Evolutionary conservation across 1,284 basidiomycete species (phyloP), one percentile per base, ranked within the genome.

Genomic region (Leccinum fuscescens): DNA sequence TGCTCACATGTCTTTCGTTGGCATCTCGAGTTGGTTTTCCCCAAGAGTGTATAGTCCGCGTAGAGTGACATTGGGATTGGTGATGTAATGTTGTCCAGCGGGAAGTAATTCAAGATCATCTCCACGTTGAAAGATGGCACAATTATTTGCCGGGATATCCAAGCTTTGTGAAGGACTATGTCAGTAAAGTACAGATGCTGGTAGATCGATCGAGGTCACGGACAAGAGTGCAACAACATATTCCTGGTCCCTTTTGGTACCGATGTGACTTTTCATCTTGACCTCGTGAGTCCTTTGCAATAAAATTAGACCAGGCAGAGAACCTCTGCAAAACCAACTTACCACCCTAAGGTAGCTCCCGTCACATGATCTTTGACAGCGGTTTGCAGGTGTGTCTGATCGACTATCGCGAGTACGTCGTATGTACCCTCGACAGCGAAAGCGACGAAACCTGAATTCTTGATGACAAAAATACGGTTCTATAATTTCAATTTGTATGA

Each of bases 61-160:
- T 8, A 92, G 76, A 2, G 89, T 92, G 44, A 92, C 86, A 62
- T 86, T 89, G 3, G 90, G 89, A 67, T 89, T 89, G 6, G 90
- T 92, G 67, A 92, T 88, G 62, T 86, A 90, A 60, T 89, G 89
- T 68, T 92, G 90, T 6, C 90, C 90, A 42, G 90, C 90, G 53
- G 86, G 80, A 15, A 92, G 79, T 5, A 91, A 79, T 67, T 90
- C 85, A 35, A 92, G 79, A 55, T 92, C 88, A 65, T 92, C 88
- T n/a, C 87, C 89, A 22, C 83, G 81, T 72, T 92, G 90, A 51
- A 92, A 78, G 61, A 92, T 89, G 20, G 90, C 90, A 66, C 90
- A 92, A 70, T 92, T 92, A 68, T 85, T 92, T 22, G 90, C 90
- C 5, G 90, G 90, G 53, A 92, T 90, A 65, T 92, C 88, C 67